Conservation (phyloP, 805 yeast genomes). For the Cyberlindnera maritima region DNA sequence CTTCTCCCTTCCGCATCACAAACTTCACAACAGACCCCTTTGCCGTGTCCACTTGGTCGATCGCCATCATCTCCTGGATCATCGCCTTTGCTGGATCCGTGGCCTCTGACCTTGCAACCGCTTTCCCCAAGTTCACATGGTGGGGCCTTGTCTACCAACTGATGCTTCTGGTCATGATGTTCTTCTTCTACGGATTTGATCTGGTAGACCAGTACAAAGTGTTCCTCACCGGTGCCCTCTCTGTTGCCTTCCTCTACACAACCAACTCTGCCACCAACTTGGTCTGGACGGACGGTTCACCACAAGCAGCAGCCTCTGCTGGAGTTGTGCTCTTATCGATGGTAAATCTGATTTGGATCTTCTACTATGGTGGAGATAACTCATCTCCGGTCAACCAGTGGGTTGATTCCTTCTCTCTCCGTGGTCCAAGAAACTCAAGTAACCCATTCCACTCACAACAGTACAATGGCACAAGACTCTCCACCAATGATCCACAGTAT, state of each 20-base stretch:
- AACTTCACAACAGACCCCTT: constrained; percentile 81
- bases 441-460: constrained; percentile 23
- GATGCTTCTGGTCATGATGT: constrained; percentile 49
- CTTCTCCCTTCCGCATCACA: constrained; percentile 10
- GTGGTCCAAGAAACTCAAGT: constrained; percentile 39
- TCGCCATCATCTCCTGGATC: constrained; percentile 79
- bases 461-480: constrained; percentile 4
- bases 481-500: constrained; percentile 6
- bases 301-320: constrained; percentile 84
- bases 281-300: constrained; percentile 64
- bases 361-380: constrained; percentile 88
- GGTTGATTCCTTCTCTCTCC: constrained; percentile 77
- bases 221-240: constrained; percentile 37
- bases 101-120: constrained; percentile 40
- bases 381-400: constrained; percentile 83
- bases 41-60: constrained; percentile 75
- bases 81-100: constrained; percentile 87
- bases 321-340: constrained; percentile 85
- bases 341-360: constrained; percentile 79
- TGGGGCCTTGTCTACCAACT: constrained; percentile 91
- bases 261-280: constrained; percentile 80
- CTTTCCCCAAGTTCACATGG: constrained; percentile 87
- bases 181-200: constrained; percentile 55
- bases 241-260: constrained; percentile 78
- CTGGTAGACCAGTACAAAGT: constrained; percentile 66